Evolutionary conservation across 331 rosid genomes (phyloP).

Genomic region (Cydonia oblonga): DNA sequence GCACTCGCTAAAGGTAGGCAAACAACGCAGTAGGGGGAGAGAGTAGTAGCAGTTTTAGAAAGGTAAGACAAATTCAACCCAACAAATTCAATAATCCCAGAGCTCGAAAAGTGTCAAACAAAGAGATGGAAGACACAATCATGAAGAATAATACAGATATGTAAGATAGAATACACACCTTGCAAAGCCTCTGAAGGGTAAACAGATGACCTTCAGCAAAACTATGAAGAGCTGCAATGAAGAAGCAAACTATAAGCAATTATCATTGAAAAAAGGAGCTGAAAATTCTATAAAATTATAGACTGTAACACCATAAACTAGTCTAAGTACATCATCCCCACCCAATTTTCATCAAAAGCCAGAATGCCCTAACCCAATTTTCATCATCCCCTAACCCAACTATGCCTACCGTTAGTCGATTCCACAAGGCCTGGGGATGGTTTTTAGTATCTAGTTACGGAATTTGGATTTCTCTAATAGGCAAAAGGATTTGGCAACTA

Average conservation of each 20-base stretch:
- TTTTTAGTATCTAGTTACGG: too few relatives aligned
- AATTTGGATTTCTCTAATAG: too few relatives aligned
- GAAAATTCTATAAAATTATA: neutral
- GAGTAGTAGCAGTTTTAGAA: neutral
- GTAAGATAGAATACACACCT: slow-evolving; percentile 40
- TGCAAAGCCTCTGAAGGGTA: slow-evolving; percentile 87
- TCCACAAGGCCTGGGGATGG: too few relatives aligned
- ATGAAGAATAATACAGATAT: neutral
- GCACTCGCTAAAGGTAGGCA: neutral
- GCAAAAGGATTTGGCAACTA: too few relatives aligned
- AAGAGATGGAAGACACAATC: neutral
- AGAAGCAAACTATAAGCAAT: slow-evolving; percentile 12
- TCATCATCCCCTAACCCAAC: too few relatives aligned
- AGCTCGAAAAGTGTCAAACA: neutral
- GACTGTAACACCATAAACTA: neutral
- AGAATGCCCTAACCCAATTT: neutral
- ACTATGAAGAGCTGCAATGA: slow-evolving; percentile 51
- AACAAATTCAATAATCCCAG: neutral
- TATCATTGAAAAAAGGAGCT: neutral
- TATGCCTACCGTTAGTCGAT: too few relatives aligned
- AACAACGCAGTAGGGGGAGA: neutral
- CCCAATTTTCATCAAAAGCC: neutral
- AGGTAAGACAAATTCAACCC: neutral
- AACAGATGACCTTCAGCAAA: slow-evolving; percentile 88
- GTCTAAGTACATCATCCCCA: neutral